Evolutionary conservation across 2,329 filamentous ascomycete species (phyloP), one percentile per base, ranked within the genome.

Genomic region (Clarireedia paspali): DNA sequence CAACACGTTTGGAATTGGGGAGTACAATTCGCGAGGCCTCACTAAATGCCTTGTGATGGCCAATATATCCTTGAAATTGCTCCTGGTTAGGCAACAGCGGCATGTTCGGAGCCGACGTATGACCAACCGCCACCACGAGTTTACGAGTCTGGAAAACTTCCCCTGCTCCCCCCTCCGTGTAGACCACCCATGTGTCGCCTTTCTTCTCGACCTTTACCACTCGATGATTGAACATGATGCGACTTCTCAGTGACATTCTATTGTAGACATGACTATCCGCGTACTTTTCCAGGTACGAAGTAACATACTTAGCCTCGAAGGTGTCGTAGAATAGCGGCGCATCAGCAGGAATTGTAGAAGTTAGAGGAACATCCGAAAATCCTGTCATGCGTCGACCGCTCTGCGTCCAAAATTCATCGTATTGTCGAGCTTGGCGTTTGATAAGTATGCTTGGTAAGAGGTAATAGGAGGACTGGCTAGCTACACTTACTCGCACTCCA

Each of bases 321-420:
- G 64, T 60, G 42, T 66, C 60, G 26, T 61, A 45, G 54, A 63
- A 64, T 26, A 57, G 61, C 20, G 65, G 62, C 17, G 62, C 58
- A 49, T 63, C 57, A 14, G 66, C 63, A 6, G 66, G 64, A 14
- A 50, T 52, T 17, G 61, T 53, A 61, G 20, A 20, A 20, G 20
- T 20, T 20, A 70, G 66, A 9, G 63, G 61, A 55, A 63, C 61
- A 57, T 68, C 65, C 14, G 67, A 67, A 54, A 66, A 70, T 48
- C 67, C 67, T 34, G 67, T 59, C 55, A 64, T 66, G 17, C 66
- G 62, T 38, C 62, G 47, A 17, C 65, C 65, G 47, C 61, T 63
- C 60, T 70, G 67, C n/a, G 67, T 66, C 65, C 65, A 68, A 38
- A 68, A 69, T 48, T 58, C 61, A 38, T 64, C 62, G 58, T 67